phyloP scores from a whole-genome alignment of 805 yeast genomes.

The Kodamaea restingae region DNA sequence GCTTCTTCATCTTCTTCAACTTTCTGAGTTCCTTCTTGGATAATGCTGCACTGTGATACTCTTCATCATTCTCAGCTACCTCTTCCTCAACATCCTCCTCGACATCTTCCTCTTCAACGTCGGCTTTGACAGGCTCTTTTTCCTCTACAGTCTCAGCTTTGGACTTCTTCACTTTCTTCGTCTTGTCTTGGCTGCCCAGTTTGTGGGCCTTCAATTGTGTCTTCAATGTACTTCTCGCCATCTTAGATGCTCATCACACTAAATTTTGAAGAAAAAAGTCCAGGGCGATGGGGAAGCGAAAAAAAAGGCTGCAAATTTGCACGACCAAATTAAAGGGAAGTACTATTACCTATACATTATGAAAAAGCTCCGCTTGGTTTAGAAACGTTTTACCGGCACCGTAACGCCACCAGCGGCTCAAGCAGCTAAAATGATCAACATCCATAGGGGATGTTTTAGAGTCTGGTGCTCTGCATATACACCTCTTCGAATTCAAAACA shows the following conservation, averaged over 20 bases:
- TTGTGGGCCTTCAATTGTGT: conserved; percentile 30
- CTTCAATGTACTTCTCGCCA: conserved; percentile 31
- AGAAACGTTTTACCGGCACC: conserved; percentile 59
- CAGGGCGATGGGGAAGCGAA: conserved; percentile 8
- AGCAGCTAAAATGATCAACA: conserved; percentile 56
- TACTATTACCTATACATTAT: conserved; percentile 1
- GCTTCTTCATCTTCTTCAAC: conserved; percentile 46
- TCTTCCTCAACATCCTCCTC: conserved; percentile 10
- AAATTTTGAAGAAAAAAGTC: conserved; percentile 10
- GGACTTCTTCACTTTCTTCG: conserved; percentile 21
- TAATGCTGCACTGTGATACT: conserved; percentile 46
- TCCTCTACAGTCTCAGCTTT: conserved; percentile 7
- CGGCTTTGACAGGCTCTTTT: conserved; percentile 5
- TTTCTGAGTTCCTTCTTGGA: conserved; percentile 64
- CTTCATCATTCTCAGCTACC: conserved; percentile 20
- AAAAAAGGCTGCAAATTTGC: conserved; percentile 9
- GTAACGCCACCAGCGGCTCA: conserved; percentile 72
- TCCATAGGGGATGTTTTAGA: conserved; percentile 32
- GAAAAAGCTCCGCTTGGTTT: conserved; percentile 33
- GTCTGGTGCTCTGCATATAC: conserved; percentile 28
- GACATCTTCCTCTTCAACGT: conserved; percentile 8
- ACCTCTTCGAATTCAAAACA: conserved; percentile 31
- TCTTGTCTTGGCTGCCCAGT: conserved; percentile 14
- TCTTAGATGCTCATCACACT: conserved; percentile 12
- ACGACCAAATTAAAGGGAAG: conserved; percentile 7